Conservation (phyloP, 2,329 filamentous ascomycete species). For the Fusarium siculi region DNA sequence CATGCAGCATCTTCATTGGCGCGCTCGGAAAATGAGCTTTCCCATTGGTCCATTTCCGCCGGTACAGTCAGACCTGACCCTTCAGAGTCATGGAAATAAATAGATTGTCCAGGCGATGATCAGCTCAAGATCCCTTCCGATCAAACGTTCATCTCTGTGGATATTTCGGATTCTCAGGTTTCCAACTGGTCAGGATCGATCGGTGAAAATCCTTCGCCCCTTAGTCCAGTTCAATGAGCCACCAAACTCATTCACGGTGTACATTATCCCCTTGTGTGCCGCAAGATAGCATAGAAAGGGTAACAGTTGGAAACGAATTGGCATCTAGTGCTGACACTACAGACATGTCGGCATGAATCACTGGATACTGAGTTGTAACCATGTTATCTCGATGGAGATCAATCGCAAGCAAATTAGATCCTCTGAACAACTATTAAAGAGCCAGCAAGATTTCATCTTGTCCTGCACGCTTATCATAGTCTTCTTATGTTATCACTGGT, state of each 20-base stretch:
- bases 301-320: not conserved
- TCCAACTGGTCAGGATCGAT: not conserved
- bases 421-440: too few species aligned
- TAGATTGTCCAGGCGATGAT: not conserved
- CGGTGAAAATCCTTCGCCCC: not conserved
- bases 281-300: not conserved
- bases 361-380: not conserved
- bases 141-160: not conserved
- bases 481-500: accelerated
- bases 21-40: not conserved
- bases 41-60: not conserved
- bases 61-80: not conserved
- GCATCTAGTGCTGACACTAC: not conserved
- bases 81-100: not conserved
- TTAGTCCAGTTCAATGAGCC: too few species aligned
- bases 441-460: too few species aligned
- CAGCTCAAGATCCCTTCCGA: not conserved
- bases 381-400: not conserved
- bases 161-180: not conserved
- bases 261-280: not conserved
- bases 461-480: not conserved
- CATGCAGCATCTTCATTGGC: not conserved
- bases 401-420: not conserved
- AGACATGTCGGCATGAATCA: not conserved
- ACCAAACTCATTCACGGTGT: accelerated